Conservation (phyloP, 2,329 filamentous ascomycete genomes). For the Chaetomiaceae sp. region DNA sequence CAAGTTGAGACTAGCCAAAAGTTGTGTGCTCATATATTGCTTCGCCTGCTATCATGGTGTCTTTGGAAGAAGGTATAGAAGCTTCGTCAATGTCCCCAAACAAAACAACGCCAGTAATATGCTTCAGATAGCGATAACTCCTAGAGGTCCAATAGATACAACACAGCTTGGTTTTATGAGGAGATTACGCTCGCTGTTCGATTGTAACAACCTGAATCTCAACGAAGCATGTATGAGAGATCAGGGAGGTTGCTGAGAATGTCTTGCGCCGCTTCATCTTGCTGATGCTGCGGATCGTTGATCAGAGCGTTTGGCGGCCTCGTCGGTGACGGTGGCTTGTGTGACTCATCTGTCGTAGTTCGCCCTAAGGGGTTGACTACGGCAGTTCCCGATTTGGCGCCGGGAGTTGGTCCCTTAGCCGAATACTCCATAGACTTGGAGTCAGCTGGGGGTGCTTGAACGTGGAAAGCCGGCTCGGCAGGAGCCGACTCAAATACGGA, state of each 20-base stretch:
- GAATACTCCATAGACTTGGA: background rate
- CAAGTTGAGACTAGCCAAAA: background rate
- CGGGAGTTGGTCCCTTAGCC: background rate
- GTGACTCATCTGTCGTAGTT: background rate
- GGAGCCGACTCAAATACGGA: constrained; percentile 20
- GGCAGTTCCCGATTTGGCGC: background rate
- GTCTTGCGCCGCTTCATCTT: constrained; percentile 19
- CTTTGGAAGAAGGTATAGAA: background rate
- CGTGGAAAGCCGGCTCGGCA: background rate
- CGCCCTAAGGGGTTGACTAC: background rate
- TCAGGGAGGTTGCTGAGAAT: constrained; percentile 32
- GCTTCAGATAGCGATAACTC: constrained; percentile 1
- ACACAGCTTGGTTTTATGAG: background rate
- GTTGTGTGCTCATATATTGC: background rate
- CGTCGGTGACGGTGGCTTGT: background rate
- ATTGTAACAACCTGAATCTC: constrained; percentile 6
- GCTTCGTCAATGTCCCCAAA: no score
- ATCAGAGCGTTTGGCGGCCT: background rate
- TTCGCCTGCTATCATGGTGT: background rate
- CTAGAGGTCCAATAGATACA: background rate
- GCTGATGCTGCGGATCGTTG: background rate
- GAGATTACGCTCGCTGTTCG: no score
- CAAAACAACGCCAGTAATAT: constrained; percentile 6
- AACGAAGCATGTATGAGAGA: constrained; percentile 35
- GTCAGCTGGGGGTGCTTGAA: background rate